Conservation (phyloP, 805 yeast genomes). For the Tetrapisispora arboricola region DNA sequence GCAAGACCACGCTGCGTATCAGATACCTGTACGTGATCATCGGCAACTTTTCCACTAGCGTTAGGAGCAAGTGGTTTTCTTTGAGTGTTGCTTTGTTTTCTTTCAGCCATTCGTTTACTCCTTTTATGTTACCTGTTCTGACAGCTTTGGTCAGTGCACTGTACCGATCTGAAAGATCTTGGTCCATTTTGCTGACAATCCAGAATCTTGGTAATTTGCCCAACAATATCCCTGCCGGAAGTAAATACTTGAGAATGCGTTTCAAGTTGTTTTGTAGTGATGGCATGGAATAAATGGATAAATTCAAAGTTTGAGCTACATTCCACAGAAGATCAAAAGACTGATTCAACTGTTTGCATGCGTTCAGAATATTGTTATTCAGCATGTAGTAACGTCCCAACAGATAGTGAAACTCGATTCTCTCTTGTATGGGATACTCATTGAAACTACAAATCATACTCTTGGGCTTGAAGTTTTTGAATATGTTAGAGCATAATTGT, state of each 20-base stretch:
- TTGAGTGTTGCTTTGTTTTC: constrained; percentile 26
- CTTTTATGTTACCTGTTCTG: constrained; percentile 34
- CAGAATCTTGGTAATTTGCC: constrained; percentile 41
- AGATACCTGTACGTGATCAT: constrained; percentile 35
- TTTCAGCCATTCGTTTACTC: constrained; percentile 28
- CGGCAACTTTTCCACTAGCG: constrained; percentile 34
- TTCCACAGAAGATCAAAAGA: constrained; percentile 34
- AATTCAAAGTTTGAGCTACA: constrained; percentile 14
- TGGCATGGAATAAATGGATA: neutral
- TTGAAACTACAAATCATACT: constrained; percentile 41
- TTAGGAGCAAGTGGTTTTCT: constrained; percentile 25
- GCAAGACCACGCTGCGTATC: constrained; percentile 13
- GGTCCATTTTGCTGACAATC: constrained; percentile 17
- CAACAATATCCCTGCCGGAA: constrained; percentile 44
- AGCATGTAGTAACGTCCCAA: constrained; percentile 47
- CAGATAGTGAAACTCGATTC: constrained; percentile 45
- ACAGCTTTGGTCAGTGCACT: constrained; percentile 31
- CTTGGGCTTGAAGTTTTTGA: constrained; percentile 41
- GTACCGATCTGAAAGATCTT: constrained; percentile 29
- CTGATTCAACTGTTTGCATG: constrained; percentile 47
- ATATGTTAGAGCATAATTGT: constrained; percentile 27
- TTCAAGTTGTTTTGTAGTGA: constrained; percentile 18
- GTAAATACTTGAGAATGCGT: constrained; percentile 36
- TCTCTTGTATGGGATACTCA: constrained; percentile 37
- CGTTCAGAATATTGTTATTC: constrained; percentile 41